Base-by-base conservation (phyloP, 2,329 filamentous ascomycete species). In the Karstenula rhodostoma region DNA sequence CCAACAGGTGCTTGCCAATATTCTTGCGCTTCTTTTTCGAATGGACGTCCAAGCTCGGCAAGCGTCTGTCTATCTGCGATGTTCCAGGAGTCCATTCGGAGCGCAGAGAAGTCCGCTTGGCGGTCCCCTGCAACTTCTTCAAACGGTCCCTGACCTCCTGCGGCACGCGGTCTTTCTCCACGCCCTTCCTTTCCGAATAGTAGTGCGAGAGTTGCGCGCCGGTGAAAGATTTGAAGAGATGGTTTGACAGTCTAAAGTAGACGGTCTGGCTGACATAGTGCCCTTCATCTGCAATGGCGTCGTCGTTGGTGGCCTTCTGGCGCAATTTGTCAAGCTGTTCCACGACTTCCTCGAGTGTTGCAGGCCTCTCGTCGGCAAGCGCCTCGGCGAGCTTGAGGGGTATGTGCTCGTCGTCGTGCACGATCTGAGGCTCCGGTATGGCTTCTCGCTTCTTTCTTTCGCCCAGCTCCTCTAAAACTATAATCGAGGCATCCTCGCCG, bases 401-500 rank as follows among this genome's bases (percentile, higher is more conserved):
- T 27, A 69, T 59, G 3, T 59, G 29, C 8, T 60, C 25, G 25
- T 69, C 60, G 1, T 55, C 35, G 2, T 47, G 32, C 23, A 62
- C 60, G 9, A 60, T 27, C 12, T 50, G 48, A 32, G 64, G 35
- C 5, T 25, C 17, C 4, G 56, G 8, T 33, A 47, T 56, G 12
- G 50, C 46, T 15, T 61, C 57, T n/a, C 62, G 57, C 53, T 27
- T 63, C 44, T 7, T 43, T 22, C 8, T 42, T 48, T 70, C 58
- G 6, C 55, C 59, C 12, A 72, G 59, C 57, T 77, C 76, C 47
- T 66, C 67, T 23, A 79, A 54, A 27, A 79, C 70, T 17, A 79
- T 60, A 23, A 79, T 74, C 12, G 77, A 71, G 35, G 77, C 70
- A 56, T 76, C 71, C 46, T 70, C 64, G 48, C 77, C 77, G 60